Percentiles rank a stretch among this genome's conserved stretches.
Evolutionary conservation across 352 stramenopile genomes (phyloP).

Genomic region (Pythium grandisporangium): DNA sequence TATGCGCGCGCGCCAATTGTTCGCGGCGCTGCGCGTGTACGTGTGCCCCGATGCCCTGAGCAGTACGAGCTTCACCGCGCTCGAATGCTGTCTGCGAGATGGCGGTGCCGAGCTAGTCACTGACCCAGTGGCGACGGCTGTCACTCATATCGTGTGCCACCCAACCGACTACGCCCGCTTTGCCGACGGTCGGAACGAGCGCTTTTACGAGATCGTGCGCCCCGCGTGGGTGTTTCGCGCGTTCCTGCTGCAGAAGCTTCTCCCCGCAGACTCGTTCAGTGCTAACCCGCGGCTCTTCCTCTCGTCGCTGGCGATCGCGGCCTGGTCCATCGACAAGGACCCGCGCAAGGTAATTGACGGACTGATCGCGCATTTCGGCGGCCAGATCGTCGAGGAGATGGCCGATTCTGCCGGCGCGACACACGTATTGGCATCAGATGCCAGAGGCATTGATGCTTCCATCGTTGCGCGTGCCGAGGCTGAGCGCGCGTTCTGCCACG

Average conservation of each 20-base stretch:
- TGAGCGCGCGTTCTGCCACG: slow-evolving; percentile 28
- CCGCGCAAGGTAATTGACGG: slow-evolving; percentile 70
- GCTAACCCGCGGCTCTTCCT: slow-evolving; percentile 71
- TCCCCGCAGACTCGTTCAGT: slow-evolving; percentile 69
- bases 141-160: slow-evolving; percentile 74
- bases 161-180: slow-evolving; percentile 42
- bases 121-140: slow-evolving; percentile 11
- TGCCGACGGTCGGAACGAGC: slow-evolving; percentile 33
- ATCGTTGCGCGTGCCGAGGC: slow-evolving; percentile 14
- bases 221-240: slow-evolving; percentile 75
- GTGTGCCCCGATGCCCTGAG: slow-evolving; percentile 43
- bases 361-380: slow-evolving; percentile 75
- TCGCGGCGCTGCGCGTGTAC: slow-evolving; percentile 31
- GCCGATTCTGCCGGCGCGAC: slow-evolving; percentile 39
- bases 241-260: slow-evolving; percentile 49
- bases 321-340: slow-evolving; percentile 67
- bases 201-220: slow-evolving; percentile 64
- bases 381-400: slow-evolving; percentile 55
- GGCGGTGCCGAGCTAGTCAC: slow-evolving; percentile 39
- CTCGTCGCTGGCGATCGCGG: slow-evolving; percentile 62
- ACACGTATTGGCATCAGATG: slow-evolving; percentile 64
- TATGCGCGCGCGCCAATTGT: slow-evolving; percentile 42
- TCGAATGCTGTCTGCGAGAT: slow-evolving; percentile 57
- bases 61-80: slow-evolving; percentile 19
- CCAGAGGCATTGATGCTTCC: too few species aligned